These are phyloP conservation scores for Scenedesmus sp. DNA, from an alignment of 163 green algal species.

Conservation along the genomic window DNA sequence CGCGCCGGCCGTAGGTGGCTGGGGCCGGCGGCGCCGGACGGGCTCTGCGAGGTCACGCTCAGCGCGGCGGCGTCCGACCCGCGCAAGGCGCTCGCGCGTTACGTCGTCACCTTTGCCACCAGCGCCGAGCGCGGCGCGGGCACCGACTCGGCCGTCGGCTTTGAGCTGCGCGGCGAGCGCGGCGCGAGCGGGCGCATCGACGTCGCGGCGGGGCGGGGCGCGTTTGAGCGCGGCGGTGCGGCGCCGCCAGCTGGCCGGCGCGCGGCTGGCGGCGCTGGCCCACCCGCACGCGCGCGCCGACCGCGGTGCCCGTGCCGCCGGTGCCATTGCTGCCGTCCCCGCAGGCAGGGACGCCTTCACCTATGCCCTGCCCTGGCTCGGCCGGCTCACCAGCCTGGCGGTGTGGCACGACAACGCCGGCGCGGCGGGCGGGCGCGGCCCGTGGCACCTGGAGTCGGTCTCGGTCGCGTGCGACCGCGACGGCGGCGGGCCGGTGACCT, in stretches of 20 bases:
- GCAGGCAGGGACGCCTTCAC: slow-evolving; percentile 55
- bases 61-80: slow-evolving; percentile 48
- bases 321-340: too few species aligned
- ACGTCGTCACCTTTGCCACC: slow-evolving; percentile 66
- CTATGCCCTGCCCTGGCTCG: slow-evolving; percentile 44
- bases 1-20: slow-evolving; percentile 57
- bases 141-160: slow-evolving; percentile 65
- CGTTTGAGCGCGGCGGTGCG: slow-evolving; percentile 59
- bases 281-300: too few species aligned
- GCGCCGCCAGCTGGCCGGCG: neutral
- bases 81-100: slow-evolving; percentile 45
- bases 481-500: slow-evolving; percentile 28
- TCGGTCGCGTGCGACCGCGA: slow-evolving; percentile 11
- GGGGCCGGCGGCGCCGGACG: slow-evolving; percentile 40
- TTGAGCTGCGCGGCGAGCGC: slow-evolving; percentile 52
- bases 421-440: slow-evolving; percentile 39
- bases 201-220: slow-evolving; percentile 46
- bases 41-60: slow-evolving; percentile 59
- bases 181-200: slow-evolving; percentile 45
- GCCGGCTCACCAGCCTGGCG: slow-evolving; percentile 51
- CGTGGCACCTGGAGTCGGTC: slow-evolving; percentile 61
- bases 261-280: neutral
- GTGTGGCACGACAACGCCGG: slow-evolving; percentile 67
- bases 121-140: slow-evolving; percentile 61
- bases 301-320: too few species aligned